Base-by-base conservation (phyloP, 768 basidiomycete genomes). In the Russula abietina region DNA sequence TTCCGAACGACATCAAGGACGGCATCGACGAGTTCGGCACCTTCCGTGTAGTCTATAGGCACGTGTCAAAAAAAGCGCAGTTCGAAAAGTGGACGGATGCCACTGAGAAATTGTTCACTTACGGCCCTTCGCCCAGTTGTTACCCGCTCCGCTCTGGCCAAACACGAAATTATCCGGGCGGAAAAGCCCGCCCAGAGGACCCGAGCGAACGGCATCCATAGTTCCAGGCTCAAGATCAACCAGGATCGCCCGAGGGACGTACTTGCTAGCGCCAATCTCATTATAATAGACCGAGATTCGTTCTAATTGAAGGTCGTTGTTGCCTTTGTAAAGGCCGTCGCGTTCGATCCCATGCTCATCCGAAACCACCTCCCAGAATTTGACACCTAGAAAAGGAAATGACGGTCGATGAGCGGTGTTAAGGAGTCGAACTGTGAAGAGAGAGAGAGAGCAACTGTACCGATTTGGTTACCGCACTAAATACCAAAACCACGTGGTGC, bases 91-190 rank as follows among this genome's bases (percentile, higher is more conserved):
- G 53, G n/a, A 38, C 28, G 17, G 30, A 0, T 33, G 22, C 41
- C 30, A 30, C 53, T 24, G 24, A 10, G 39, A 56, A 32, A n/a
- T 26, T 26, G 22, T 32, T 54, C 43, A 89, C 92, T 84, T 73
- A 93, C 89, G 90, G 82, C 96, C 96, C 88, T 98, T 99, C 26
- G 97, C 96, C 97, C 97, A 98, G 81, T 98, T 98, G 86, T 99
- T 98, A 73, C 96, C 95, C 70, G 94, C 96, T 78, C 94, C 94
- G 75, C 87, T 93, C 78, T 98, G 96, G 60, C 94, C 96, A 68
- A 95, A 97, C 71, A 98, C 93, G 72, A 96, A 96, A 83, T 97
- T 98, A 79, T 97, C 95, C 41, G 95, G 95, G 70, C 93, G 88
- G 91, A 97, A 98, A 67, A 98, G 86, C 67, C 79, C 78, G 72